Evolutionary conservation across 148 eudicot genomes (phyloP), one percentile per base, ranked within the genome.

Genomic region (Cornus suecica): DNA sequence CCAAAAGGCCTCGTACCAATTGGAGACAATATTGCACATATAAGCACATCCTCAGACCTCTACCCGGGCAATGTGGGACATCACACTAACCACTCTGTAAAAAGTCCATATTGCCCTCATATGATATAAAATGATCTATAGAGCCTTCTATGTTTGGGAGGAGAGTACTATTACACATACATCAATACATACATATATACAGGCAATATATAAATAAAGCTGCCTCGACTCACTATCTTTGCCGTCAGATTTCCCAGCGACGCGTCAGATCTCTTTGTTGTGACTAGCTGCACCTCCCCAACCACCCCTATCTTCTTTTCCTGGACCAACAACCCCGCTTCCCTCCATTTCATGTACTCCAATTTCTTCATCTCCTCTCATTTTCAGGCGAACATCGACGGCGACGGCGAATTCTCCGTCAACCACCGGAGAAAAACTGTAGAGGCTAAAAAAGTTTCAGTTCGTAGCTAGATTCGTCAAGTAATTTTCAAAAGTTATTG

Each of bases 171-270:
- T 6, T 37, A 32, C 37, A 32, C 7, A 3, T 3, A 51, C 13
- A 51, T 51, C n/a, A n/a, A n/a, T n/a, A n/a, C n/a, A n/a, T n/a
- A n/a, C 16, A 52, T 52, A 52, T 22, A 58, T 22, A 58, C 4
- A 2, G 0, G n/a, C 22, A 1, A 58, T n/a, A 58, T 5, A 6
- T 14, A 60, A 66, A 66, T 66, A 81, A 81, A 77, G 71, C 62
- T 69, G 26, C n/a, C n/a, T n/a, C n/a, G n/a, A 34, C 56, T 48
- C 65, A 77, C 77, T 73, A 74, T 86, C 45, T 34, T 64, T 67
- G 65, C 67, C 76, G 66, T 65, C 76, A n/a, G 66, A 66, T 73
- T 83, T 80, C 73, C 83, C 79, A 75, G 83, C 79, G 66, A 73
- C 15, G 80, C 66, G 56, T 63, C 41, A 28, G 69, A 72, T 74